A percentile compares a stretch with the other conserved stretches of the same genome.
Evolutionary conservation across 495 filamentous ascomycete genomes (phyloP).

Genomic region (Daldinia vernicosa): DNA sequence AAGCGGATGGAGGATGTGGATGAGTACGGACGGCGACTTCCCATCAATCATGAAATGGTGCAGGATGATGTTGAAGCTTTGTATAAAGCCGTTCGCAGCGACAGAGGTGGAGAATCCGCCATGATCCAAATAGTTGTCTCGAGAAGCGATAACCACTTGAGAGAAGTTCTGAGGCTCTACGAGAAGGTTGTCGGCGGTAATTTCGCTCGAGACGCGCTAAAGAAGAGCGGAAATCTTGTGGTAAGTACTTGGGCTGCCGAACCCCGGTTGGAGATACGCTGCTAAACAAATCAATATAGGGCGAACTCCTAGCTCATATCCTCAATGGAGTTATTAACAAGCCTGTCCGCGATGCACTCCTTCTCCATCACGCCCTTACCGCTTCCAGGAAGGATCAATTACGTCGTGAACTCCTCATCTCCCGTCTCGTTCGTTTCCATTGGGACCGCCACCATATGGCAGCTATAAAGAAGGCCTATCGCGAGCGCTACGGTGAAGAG

Average conservation of each 20-base stretch:
- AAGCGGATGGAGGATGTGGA: slow-evolving; percentile 80
- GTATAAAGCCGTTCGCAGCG: slow-evolving; percentile 71
- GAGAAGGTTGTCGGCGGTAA: slow-evolving; percentile 75
- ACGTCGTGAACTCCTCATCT: slow-evolving; percentile 83
- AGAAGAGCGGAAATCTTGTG: slow-evolving; percentile 88
- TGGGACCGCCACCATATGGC: slow-evolving; percentile 84
- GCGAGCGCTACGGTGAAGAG: slow-evolving; percentile 73
- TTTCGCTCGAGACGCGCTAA: slow-evolving; percentile 86
- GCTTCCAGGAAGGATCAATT: slow-evolving; percentile 68
- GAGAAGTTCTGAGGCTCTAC: slow-evolving; percentile 79
- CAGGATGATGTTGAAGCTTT: slow-evolving; percentile 77
- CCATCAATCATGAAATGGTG: slow-evolving; percentile 61
- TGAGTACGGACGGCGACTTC: slow-evolving; percentile 51
- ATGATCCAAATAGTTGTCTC: slow-evolving; percentile 89
- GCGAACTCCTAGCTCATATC: slow-evolving; percentile 93
- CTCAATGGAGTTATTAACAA: slow-evolving; percentile 97
- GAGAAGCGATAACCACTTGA: slow-evolving; percentile 80
- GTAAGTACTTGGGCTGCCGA: slow-evolving; percentile 62
- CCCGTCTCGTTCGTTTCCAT: slow-evolving; percentile 80
- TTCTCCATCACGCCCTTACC: slow-evolving; percentile 90
- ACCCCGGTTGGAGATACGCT: slow-evolving; percentile 9
- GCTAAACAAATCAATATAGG: slow-evolving; percentile 60
- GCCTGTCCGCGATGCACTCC: slow-evolving; percentile 90
- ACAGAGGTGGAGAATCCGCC: slow-evolving; percentile 85
- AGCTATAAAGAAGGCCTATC: slow-evolving; percentile 73